Evolutionary conservation across 2,329 filamentous ascomycete genomes (phyloP), one percentile per base, ranked within the genome.

Genomic region (Neodidymelliopsis sp.): DNA sequence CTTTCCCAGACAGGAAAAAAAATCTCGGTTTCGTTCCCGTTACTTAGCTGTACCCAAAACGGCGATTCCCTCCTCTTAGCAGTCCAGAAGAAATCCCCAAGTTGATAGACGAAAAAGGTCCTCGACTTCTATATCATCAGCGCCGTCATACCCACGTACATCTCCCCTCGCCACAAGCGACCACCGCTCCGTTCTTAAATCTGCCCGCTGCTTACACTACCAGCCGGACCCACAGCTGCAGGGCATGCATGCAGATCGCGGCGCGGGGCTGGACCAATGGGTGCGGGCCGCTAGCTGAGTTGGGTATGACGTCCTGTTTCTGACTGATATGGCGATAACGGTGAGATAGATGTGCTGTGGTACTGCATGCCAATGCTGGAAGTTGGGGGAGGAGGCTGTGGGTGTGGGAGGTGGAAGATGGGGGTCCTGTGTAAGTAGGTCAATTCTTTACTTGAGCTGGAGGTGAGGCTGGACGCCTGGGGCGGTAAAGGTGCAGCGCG

Each of bases 191-290:
- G 37, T 31, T 55, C 56, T 68, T 66, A 60, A 61, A 61, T 53
- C 45, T 51, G n/a, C n/a, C n/a, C n/a, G n/a, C n/a, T n/a, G n/a
- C n/a, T n/a, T n/a, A n/a, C n/a, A n/a, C n/a, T n/a, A n/a, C n/a
- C n/a, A n/a, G n/a, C n/a, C n/a, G n/a, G n/a, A 57, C 55, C 44
- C 50, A 52, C 51, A 28, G 25, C 33, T 27, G 24, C 7, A 27
- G 24, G 12, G 24, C 24, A 12, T 27, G 24, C n/a, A n/a, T n/a
- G 52, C 56, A 54, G 56, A 63, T 59, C 50, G 22, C 50, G 38
- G 29, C 41, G 63, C 57, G 65, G 65, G 66, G 60, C 63, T 63
- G 47, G 53, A 34, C 60, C 54, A 62, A 61, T 57, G 20, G 43
- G 51, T n/a, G 42, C 43, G 20, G 10, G 8, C 33, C 38, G 38